Evolutionary conservation across 2,329 filamentous ascomycete genomes (phyloP).

Genomic region (Geoglossum cookeanum): DNA sequence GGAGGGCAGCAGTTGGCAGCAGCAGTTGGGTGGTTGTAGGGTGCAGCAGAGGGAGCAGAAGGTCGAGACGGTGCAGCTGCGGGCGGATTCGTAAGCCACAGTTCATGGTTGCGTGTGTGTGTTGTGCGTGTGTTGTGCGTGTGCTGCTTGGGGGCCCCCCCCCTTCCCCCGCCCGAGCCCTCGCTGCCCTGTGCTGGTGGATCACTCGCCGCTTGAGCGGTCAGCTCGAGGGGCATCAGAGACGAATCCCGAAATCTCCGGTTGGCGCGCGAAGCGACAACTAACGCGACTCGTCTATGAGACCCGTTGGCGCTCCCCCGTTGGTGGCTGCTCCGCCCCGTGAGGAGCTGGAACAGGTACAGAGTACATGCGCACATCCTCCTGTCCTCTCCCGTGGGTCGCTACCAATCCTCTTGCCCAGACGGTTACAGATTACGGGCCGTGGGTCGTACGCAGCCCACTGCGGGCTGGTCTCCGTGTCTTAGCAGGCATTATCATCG

Average conservation of each 20-base stretch:
- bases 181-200: not conserved
- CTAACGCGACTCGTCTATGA: not conserved
- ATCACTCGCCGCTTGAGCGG: not conserved
- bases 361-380: not conserved
- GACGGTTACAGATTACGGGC: not conserved
- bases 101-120: not conserved
- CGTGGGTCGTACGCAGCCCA: too few species aligned
- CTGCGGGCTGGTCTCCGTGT: not conserved
- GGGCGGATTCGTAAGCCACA: not conserved
- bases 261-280: not conserved
- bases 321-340: not conserved
- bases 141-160: not conserved
- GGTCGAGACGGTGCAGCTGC: too few species aligned
- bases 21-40: too few species aligned
- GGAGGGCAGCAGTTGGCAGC: too few species aligned
- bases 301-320: not conserved
- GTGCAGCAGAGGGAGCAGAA: too few species aligned
- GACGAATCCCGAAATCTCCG: not conserved
- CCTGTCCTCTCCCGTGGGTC: too few species aligned
- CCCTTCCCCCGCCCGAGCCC: not conserved
- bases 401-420: not conserved
- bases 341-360: not conserved
- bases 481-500: not conserved
- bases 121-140: not conserved
- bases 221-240: not conserved